phyloP scores from a whole-genome alignment of 2,329 filamentous ascomycete genomes.

The Cercospora canescens region DNA sequence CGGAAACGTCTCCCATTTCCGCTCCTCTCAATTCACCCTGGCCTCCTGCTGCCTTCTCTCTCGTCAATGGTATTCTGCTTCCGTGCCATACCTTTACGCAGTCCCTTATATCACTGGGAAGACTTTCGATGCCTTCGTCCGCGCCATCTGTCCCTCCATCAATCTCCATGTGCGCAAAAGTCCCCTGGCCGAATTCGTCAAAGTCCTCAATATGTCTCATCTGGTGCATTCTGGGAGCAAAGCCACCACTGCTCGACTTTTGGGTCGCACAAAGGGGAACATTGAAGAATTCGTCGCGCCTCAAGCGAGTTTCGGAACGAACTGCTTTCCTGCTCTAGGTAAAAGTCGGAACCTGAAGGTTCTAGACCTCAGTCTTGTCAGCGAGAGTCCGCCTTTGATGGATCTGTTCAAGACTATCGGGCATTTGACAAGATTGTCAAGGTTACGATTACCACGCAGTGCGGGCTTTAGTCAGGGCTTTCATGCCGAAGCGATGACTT shows the following conservation, averaged over 20 bases:
- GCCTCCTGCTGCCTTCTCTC: constrained; percentile 55
- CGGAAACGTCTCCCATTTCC: constrained; percentile 40
- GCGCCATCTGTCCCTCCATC: constrained; percentile 55
- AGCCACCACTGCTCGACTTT: constrained; percentile 57
- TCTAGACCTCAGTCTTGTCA: constrained; percentile 56
- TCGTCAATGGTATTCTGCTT: constrained; percentile 58
- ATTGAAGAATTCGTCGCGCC: constrained; percentile 59
- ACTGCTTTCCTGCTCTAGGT: constrained; percentile 57
- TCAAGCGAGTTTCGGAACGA: constrained; percentile 57
- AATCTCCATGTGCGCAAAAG: constrained; percentile 51
- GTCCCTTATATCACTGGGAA: constrained; percentile 52
- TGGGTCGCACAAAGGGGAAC: constrained; percentile 54
- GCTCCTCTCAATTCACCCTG: constrained; percentile 48
- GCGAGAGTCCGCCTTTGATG: constrained; percentile 51
- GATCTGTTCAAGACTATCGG: constrained; percentile 53
- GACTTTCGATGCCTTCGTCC: constrained; percentile 56
- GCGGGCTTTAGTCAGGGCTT: constrained; percentile 31
- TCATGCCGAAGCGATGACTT: constrained; percentile 30
- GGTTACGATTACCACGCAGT: constrained; percentile 42
- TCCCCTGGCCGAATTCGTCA: constrained; percentile 53
- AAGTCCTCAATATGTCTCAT: constrained; percentile 52
- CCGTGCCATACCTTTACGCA: constrained; percentile 54
- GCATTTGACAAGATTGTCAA: constrained; percentile 46
- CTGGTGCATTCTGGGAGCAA: constrained; percentile 62
- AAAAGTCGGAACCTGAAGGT: constrained; percentile 54